Evolutionary conservation across 2,329 filamentous ascomycete genomes (phyloP), one percentile per base, ranked within the genome.

Genomic region (Pyrenophora teres): DNA sequence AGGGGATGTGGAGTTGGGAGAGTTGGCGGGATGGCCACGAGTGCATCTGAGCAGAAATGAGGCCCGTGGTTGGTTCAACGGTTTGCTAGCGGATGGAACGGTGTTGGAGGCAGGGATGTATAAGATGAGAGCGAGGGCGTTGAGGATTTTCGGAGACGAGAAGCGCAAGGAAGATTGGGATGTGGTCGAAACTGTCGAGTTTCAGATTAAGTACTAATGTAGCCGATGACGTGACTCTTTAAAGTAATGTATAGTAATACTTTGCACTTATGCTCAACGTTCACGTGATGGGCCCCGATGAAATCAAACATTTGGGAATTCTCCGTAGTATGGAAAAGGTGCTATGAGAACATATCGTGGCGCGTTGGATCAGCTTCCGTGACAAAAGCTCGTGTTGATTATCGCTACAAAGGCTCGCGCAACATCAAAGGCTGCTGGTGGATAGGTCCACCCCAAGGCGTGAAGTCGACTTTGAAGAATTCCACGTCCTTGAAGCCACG

Each of bases 371-470:
- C 19, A 21, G 19, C 19, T 25, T 25, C 23, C 23, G 7, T 25
- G 8, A 25, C 23, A 25, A 25, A 25, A 25, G 7, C 6, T 9
- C 23, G 23, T 6, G 6, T 25, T 25, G 23, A 21, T 25, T 7
- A 30, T 30, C 27, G 9, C 9, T 7, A 3, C 10, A 13, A 30
- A 30, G 27, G 27, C 27, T 30, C 27, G 18, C 61, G 48, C 10
- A 69, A 51, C 69, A 72, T 69, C 27, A 68, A 31, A 7, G 68
- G 65, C 43, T 61, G 36, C 52, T 57, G 21, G 25, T 56, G 42
- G 15, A 54, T 2, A 3, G 39, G 16, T 4, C 59, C 65, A 15
- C 61, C 59, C 31, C 43, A 68, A 2, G 41, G 42, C 13, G 45
- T 56, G 10, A 68, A 40, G 40, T 68, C 61, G 0, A 67, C 21